These are phyloP conservation scores for Neurospora sp. DNA, from an alignment of 495 filamentous ascomycete species.

Conservation along the genomic window DNA sequence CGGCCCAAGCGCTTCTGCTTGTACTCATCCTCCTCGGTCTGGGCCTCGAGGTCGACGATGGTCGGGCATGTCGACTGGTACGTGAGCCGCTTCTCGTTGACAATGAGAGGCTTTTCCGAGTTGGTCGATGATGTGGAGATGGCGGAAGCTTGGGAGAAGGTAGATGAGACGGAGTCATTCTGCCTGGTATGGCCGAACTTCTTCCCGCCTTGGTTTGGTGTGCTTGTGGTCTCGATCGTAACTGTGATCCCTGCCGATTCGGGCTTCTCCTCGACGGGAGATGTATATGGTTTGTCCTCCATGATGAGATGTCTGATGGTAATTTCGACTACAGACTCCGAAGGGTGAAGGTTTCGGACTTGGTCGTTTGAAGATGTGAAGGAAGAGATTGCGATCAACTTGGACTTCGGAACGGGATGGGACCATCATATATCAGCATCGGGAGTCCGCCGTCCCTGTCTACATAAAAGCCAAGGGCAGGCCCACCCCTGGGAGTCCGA, in stretches of 20 bases:
- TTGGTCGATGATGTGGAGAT: neutral
- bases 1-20: constrained; percentile 17
- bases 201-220: neutral
- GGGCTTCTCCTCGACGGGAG: neutral
- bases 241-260: neutral
- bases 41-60: constrained; percentile 15
- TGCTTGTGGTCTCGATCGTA: neutral
- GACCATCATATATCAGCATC: neutral
- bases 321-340: neutral
- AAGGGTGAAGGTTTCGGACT: neutral
- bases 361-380: neutral
- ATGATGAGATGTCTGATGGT: neutral
- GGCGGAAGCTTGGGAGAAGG: neutral
- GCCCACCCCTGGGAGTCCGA: neutral
- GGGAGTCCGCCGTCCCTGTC: neutral
- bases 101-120: neutral
- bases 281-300: neutral
- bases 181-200: neutral
- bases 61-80: neutral
- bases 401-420: neutral
- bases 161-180: neutral
- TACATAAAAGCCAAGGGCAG: neutral
- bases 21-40: constrained; percentile 4
- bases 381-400: neutral
- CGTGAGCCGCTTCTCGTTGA: constrained; percentile 1